Base-by-base conservation (phyloP, 768 basidiomycete species). In the Mycena maculata region DNA sequence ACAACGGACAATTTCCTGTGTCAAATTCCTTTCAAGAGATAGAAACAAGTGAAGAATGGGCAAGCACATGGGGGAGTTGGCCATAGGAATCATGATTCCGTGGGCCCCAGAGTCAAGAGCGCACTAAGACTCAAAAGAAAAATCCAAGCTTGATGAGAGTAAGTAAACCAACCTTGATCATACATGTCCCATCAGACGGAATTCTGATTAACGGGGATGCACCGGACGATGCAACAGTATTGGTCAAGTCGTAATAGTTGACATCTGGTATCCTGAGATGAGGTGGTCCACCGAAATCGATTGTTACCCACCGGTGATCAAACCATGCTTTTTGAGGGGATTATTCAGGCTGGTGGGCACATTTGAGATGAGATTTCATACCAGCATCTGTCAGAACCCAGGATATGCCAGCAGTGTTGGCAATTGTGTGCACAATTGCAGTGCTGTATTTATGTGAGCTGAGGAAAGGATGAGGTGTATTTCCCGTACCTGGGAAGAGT, bases 321-420 rank as follows among this genome's bases (percentile, higher is more conserved):
- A 15, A 9, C 60, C 60, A 18, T 61, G 60, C n/a, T n/a, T 22
- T 61, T 48, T 61, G 41, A 28, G 12, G 33, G 9, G 22, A 54
- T 30, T 13, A 4, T 23, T 13, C 18, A 28, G 15, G 22, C 28
- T 8, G 6, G 16, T 15, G 2, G 20, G 31, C 41, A 15, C 33
- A 36, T n/a, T 20, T 4, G 16, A 20, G n/a, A n/a, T 5, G 38
- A 18, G 2, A 60, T 6, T n/a, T 4, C 60, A 8, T 15, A 61
- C 60, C 60, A 31, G 60, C 60, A 28, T 61, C 60, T 31, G 52
- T 41, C 27, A 61, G 36, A 48, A 61, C 48, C 60, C 60, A 61
- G n/a, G 60, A 61, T 12, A 61, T n/a, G 23, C 60, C 60, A 16
- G 3, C 25, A 10, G 47, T 61, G 31, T 18, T 33, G 13, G 47